phyloP scores from a whole-genome alignment of 192 early-diverging fungal species.

The Coemansia sp. region DNA sequence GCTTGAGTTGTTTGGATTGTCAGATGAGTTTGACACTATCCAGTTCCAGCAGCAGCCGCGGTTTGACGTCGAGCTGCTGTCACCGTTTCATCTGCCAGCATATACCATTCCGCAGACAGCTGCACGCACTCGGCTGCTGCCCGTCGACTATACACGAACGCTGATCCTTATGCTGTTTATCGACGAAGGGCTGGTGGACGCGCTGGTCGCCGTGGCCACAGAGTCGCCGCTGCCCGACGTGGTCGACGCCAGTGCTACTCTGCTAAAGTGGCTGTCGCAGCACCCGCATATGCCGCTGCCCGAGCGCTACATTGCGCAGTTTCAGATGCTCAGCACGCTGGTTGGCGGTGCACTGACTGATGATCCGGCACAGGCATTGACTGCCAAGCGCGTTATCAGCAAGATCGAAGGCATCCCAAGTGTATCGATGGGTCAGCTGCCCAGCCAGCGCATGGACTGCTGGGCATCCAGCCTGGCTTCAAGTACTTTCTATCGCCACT shows the following conservation, averaged over 20 bases:
- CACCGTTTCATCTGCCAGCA: slow-evolving; percentile 37
- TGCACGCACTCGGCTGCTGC: slow-evolving; percentile 37
- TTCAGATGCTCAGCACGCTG: slow-evolving; percentile 39
- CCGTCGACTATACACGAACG: slow-evolving; percentile 51
- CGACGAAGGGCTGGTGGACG: slow-evolving; percentile 54
- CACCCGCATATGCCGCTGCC: slow-evolving; percentile 52
- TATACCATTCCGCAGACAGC: slow-evolving; percentile 36
- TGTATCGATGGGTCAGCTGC: slow-evolving; percentile 47
- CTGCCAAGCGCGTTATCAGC: slow-evolving; percentile 35
- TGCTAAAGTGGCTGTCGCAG: slow-evolving; percentile 53
- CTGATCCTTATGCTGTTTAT: slow-evolving; percentile 52
- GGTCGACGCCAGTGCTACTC: slow-evolving; percentile 47
- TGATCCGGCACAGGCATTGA: slow-evolving; percentile 8
- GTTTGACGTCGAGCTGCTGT: slow-evolving; percentile 49
- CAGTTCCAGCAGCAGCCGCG: slow-evolving; percentile 54
- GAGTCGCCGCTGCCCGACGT: slow-evolving; percentile 35
- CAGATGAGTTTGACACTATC: slow-evolving; percentile 47
- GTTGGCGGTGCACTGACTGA: slow-evolving; percentile 32
- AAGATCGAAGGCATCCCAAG: slow-evolving; percentile 51
- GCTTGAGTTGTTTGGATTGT: slow-evolving; percentile 51
- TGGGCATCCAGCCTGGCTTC: slow-evolving; percentile 49
- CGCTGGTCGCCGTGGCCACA: slow-evolving; percentile 36
- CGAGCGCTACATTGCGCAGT: slow-evolving; percentile 29
- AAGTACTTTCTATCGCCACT: slow-evolving; percentile 37
- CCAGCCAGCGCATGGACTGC: slow-evolving; percentile 46